Conservation (phyloP, 2,329 filamentous ascomycete genomes). For the Nannizzia gypsea region DNA sequence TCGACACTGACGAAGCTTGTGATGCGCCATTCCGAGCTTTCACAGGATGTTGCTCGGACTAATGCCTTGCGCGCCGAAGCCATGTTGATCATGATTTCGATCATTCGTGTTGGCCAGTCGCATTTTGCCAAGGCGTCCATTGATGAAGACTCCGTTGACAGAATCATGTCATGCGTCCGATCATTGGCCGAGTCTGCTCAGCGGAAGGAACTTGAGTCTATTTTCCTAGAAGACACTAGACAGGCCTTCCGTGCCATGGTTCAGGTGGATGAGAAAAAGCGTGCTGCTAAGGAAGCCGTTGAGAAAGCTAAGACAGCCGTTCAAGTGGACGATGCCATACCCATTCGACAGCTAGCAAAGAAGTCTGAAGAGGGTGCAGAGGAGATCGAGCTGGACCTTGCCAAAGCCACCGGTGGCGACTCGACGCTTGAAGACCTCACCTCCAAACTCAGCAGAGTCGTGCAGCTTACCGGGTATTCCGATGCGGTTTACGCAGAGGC, state of each 20-base stretch:
- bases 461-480: constrained; percentile 95
- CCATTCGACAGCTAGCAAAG: constrained; percentile 84
- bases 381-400: constrained; percentile 78
- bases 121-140: constrained; percentile 96
- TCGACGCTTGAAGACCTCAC: constrained; percentile 70
- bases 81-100: constrained; percentile 99
- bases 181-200: constrained; percentile 81
- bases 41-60: constrained; percentile 69
- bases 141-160: constrained; percentile 95
- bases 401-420: constrained; percentile 88
- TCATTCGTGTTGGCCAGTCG: constrained; percentile 95
- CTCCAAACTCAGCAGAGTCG: constrained; percentile 89
- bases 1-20: constrained; percentile 94
- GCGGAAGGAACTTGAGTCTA: constrained; percentile 79
- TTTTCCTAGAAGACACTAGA: constrained; percentile 87
- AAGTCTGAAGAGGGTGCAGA: constrained; percentile 78
- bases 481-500: constrained; percentile 98
- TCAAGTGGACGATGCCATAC: constrained; percentile 89
- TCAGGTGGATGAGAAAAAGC: constrained; percentile 92
- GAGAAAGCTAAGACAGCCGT: constrained; percentile 90
- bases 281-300: constrained; percentile 81
- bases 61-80: constrained; percentile 92
- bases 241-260: constrained; percentile 97
- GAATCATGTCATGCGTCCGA: constrained; percentile 94
- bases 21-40: constrained; percentile 93